These are phyloP conservation scores for Pyrenula massariospora DNA, from an alignment of 495 filamentous ascomycete genomes.

Conservation along the genomic window DNA sequence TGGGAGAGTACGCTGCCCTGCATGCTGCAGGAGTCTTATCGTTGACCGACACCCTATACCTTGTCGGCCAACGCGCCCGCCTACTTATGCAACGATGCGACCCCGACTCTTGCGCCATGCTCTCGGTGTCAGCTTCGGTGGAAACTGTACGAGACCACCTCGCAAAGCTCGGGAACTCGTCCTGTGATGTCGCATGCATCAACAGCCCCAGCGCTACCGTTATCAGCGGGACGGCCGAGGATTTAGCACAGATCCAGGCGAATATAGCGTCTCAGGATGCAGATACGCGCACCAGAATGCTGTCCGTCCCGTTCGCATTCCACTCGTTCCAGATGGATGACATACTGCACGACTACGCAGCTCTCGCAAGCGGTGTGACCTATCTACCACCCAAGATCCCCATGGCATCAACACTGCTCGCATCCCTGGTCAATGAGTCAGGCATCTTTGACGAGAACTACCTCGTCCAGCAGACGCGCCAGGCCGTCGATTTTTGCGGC, in stretches of 20 bases:
- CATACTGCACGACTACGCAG: constrained; percentile 32
- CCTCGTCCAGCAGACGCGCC: constrained; percentile 13
- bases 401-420: constrained; percentile 19
- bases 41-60: constrained; percentile 11
- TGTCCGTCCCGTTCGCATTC: constrained; percentile 42
- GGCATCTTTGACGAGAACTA: constrained; percentile 18
- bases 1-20: constrained; percentile 29
- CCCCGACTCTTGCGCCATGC: constrained; percentile 28
- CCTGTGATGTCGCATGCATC: constrained; percentile 47
- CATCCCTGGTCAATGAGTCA: constrained; percentile 7
- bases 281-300: constrained; percentile 16
- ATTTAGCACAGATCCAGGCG: background rate
- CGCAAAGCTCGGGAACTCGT: background rate
- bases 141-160: constrained; percentile 6
- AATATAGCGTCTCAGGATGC: constrained; percentile 1
- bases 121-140: constrained; percentile 37
- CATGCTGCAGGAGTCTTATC: constrained; percentile 15
- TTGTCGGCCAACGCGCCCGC: constrained; percentile 14
- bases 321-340: constrained; percentile 41
- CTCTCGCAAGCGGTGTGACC: constrained; percentile 16
- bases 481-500: constrained; percentile 18
- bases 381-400: constrained; percentile 20
- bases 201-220: constrained; percentile 55
- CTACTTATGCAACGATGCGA: constrained; percentile 10
- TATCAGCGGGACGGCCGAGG: constrained; percentile 32